These are phyloP conservation scores for Phoma sp. DNA, from an alignment of 2,329 filamentous ascomycete genomes.

Conservation along the genomic window DNA sequence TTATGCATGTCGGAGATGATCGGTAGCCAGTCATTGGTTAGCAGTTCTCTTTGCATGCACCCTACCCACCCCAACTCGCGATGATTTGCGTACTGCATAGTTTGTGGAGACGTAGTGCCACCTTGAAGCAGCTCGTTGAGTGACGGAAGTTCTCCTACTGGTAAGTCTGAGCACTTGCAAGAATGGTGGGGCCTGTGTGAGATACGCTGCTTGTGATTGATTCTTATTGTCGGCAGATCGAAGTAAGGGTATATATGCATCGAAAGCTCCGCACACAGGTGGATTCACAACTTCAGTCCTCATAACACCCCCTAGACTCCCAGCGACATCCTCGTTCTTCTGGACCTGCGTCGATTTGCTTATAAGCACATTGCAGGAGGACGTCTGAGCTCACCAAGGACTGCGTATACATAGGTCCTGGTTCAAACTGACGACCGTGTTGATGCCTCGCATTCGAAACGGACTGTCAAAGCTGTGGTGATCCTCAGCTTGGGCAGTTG, in stretches of 20 bases:
- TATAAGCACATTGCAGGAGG: not conserved
- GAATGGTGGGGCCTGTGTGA: not conserved
- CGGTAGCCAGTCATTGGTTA: constrained; percentile 5
- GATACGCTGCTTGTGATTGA: not conserved
- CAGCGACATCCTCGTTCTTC: not conserved
- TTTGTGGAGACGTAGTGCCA: not conserved
- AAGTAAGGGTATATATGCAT: not conserved
- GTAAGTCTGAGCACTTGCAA: not conserved
- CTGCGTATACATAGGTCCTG: not conserved
- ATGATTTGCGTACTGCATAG: not conserved
- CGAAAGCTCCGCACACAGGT: not conserved
- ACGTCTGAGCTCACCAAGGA: not conserved
- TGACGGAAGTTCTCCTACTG: not conserved
- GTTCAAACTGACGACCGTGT: not conserved
- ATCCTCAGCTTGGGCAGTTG: not conserved
- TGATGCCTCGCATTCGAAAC: not conserved
- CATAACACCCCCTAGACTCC: not conserved
- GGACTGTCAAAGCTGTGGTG: not conserved
- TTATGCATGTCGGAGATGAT: constrained; percentile 11
- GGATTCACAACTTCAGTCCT: not conserved
- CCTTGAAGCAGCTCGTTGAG: not conserved
- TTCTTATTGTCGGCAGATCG: not conserved
- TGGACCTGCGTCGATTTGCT: not conserved
- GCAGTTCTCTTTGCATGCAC: not conserved
- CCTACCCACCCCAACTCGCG: not conserved